phyloP scores from a whole-genome alignment of 2,329 filamentous ascomycete genomes.

The Penicillium sp. region DNA sequence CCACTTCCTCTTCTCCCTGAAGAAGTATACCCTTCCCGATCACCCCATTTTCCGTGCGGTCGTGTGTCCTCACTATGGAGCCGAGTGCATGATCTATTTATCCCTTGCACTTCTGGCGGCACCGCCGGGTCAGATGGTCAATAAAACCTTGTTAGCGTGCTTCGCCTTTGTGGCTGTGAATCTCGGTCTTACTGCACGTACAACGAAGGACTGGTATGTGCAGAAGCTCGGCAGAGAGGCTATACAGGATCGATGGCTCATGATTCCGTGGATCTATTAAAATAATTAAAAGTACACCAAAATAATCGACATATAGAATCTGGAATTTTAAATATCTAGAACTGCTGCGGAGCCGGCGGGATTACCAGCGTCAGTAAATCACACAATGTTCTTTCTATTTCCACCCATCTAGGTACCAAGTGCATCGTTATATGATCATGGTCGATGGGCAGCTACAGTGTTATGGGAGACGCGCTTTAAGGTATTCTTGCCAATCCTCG shows the following conservation, averaged over 20 bases:
- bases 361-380: no score
- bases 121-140: constrained; percentile 64
- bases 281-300: background rate
- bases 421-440: no score
- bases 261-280: constrained; percentile 62
- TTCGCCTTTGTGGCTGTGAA: constrained; percentile 74
- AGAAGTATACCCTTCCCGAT: constrained; percentile 79
- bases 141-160: constrained; percentile 70
- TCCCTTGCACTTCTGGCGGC: constrained; percentile 73
- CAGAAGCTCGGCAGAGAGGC: constrained; percentile 69
- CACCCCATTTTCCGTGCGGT: constrained; percentile 70
- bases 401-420: no score
- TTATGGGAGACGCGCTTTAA: no score
- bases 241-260: constrained; percentile 66
- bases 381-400: no score
- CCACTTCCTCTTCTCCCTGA: constrained; percentile 65
- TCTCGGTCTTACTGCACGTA: constrained; percentile 75
- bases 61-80: constrained; percentile 87
- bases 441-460: no score
- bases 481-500: no score
- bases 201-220: constrained; percentile 76
- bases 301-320: background rate
- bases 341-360: no score
- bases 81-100: constrained; percentile 81
- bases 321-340: no score